Base-by-base conservation (phyloP, 2,329 filamentous ascomycete species). In the Ophiostoma tasmaniense region DNA sequence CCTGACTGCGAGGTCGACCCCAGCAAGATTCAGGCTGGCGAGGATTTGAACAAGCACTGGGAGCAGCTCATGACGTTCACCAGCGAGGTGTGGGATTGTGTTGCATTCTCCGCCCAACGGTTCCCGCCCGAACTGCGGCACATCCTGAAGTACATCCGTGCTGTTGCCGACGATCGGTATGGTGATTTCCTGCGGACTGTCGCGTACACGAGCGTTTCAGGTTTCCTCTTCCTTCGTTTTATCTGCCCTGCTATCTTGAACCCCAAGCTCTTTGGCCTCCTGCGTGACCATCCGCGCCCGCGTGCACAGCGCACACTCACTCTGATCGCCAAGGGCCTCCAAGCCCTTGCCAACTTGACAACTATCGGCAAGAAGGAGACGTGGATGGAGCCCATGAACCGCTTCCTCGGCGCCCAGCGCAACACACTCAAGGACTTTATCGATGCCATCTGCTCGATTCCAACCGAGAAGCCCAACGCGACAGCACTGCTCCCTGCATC, bases 321-420 rank as follows among this genome's bases (percentile, higher is more conserved):
- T 0, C 84, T 98, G 66, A 93, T 98, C 70, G 92, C 94, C 30
- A 98, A 98, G 78, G 92, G 91, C 1, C 81, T 98, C 10, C 93
- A 97, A 79, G 93, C 92, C 20, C 83, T 98, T 70, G 92, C 93
- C 22, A 97, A 97, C 76, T 84, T 97, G 79, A 91, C 92, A 1
- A 92, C 88, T 0, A 97, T 97, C 76, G 94, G 94, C 55, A 93
- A 91, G 76, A 96, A 97, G 76, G 94, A 98, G 78, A 88, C 90
- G n/a, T 98, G 93, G 92, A 97, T 98, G 93, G 93, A 97, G 79
- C 93, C 93, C 0, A 98, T 98, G 94, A 98, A 97, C 76, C 86
- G 86, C 61, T 97, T 97, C 74, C 81, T 98, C 50, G 84, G 83
- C 10, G 83, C 87, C 1, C 89, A 96, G 75, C 87, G 93, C 25